Evolutionary conservation across 2,329 filamentous ascomycete species (phyloP).

Genomic region (Dothistroma pini): DNA sequence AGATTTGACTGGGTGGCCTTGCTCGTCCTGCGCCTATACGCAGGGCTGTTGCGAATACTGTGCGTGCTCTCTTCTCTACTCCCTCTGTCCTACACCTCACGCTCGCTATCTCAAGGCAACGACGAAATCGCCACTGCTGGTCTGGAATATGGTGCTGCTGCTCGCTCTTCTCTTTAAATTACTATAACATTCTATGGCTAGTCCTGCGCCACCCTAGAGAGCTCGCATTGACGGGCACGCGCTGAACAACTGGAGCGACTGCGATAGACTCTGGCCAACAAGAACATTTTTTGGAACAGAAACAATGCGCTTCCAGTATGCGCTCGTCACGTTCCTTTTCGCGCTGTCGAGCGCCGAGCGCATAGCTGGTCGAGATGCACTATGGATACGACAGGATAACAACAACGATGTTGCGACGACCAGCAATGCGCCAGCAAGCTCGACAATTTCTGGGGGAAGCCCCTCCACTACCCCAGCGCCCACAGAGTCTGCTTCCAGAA

Average conservation of each 20-base stretch:
- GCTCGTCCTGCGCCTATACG: not conserved
- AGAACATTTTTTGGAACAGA: not conserved
- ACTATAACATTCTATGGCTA: constrained; percentile 3
- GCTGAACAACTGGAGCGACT: constrained; percentile 1
- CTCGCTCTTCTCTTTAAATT: not conserved
- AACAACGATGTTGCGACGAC: constrained; percentile 7
- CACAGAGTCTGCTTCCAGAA: constrained; percentile 1
- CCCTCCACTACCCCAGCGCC: not conserved
- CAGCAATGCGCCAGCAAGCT: constrained; percentile 2
- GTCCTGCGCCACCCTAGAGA: not conserved
- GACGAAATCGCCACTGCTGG: not conserved
- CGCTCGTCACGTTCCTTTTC: constrained; percentile 12
- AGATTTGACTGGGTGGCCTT: constrained; percentile 4
- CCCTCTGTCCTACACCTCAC: not conserved
- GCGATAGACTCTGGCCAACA: not conserved
- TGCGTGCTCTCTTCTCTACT: not conserved
- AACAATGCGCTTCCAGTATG: constrained; percentile 15
- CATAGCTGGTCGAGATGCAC: constrained; percentile 9
- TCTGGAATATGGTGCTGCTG: not conserved
- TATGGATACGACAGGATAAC: constrained; percentile 9
- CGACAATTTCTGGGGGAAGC: not conserved
- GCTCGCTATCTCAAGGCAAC: not conserved
- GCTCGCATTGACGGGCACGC: constrained; percentile 3
- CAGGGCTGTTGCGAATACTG: not conserved
- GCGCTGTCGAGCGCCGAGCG: constrained; percentile 12